phyloP scores from a whole-genome alignment of 805 yeast species.

The Ogataea methanolica region DNA sequence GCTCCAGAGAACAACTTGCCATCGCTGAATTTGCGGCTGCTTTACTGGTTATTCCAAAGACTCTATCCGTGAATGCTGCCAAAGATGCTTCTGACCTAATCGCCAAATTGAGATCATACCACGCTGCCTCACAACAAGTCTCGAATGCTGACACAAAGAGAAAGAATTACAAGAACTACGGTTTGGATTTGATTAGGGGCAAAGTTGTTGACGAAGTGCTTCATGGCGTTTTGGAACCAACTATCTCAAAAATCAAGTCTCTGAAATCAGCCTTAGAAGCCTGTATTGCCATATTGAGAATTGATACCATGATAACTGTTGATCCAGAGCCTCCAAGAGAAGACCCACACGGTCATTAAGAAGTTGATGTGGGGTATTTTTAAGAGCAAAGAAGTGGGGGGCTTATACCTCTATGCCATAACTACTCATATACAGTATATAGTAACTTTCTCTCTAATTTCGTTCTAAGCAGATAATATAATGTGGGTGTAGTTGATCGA shows the following conservation, averaged over 20 bases:
- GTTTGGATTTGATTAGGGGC: slow-evolving; percentile 87
- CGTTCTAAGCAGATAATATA: background rate
- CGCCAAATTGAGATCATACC: slow-evolving; percentile 93
- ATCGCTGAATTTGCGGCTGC: slow-evolving; percentile 96
- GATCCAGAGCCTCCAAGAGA: slow-evolving; percentile 93
- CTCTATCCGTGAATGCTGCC: slow-evolving; percentile 95
- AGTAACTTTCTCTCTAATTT: background rate
- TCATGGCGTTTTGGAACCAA: slow-evolving; percentile 93
- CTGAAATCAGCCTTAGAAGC: slow-evolving; percentile 97
- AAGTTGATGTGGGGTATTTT: background rate
- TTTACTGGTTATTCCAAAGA: slow-evolving; percentile 88
- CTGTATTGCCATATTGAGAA: slow-evolving; percentile 93
- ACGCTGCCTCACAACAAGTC: slow-evolving; percentile 89
- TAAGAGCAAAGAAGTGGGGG: too few relatives aligned
- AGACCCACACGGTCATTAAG: slow-evolving; percentile 80
- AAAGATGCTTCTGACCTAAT: slow-evolving; percentile 93
- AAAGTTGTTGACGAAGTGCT: slow-evolving; percentile 81
- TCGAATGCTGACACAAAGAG: slow-evolving; percentile 79
- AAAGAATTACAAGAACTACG: slow-evolving; percentile 83
- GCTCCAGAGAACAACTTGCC: slow-evolving; percentile 95
- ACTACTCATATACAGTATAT: background rate
- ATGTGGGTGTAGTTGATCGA: too few relatives aligned
- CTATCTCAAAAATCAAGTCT: slow-evolving; percentile 86
- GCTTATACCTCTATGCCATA: background rate
- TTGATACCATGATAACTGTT: slow-evolving; percentile 96